A percentile compares a stretch with the other conserved stretches of the same genome.
These are phyloP conservation scores for Elaeis oleifera DNA, from an alignment of 202 grass and related monocot genomes.

Conservation along the genomic window DNA sequence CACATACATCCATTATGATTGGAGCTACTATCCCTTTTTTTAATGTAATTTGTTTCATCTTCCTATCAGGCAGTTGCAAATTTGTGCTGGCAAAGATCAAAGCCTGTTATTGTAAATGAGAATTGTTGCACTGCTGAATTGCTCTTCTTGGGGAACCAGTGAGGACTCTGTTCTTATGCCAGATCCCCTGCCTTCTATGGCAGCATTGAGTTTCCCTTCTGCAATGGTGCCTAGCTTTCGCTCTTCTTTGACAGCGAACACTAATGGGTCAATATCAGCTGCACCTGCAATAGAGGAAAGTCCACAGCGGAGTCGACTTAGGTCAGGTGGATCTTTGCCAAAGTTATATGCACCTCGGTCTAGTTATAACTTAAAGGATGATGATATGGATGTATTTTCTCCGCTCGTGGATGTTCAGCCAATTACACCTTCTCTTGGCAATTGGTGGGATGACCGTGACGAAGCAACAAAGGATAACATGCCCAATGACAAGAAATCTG, in stretches of 20 bases:
- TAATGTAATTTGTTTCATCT: constrained; percentile 24
- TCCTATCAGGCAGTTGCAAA: constrained; percentile 63
- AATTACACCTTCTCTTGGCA: constrained; percentile 74
- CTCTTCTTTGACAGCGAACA: constrained; percentile 42
- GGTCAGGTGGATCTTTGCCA: constrained; percentile 45
- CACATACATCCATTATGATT: too few species aligned
- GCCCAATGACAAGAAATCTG: constrained; percentile 47
- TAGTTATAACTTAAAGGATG: constrained; percentile 67
- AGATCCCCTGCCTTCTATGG: constrained; percentile 73
- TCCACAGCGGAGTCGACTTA: constrained; percentile 32
- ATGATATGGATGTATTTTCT: constrained; percentile 98
- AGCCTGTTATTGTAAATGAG: constrained; percentile 73
- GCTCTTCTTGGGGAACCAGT: constrained; percentile 73
- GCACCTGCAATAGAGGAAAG: constrained; percentile 43
- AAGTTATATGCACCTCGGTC: constrained; percentile 65
- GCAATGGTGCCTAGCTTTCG: constrained; percentile 45
- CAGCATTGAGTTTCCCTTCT: constrained; percentile 41
- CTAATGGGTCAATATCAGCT: constrained; percentile 32
- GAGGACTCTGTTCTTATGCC: constrained; percentile 99
- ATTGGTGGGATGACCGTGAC: constrained; percentile 77
- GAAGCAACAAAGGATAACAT: constrained; percentile 57
- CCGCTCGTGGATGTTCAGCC: constrained; percentile 95
- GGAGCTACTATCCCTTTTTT: constrained; percentile 2
- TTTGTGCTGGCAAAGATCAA: constrained; percentile 94
- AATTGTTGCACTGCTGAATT: constrained; percentile 73